Percentiles rank a stretch among this genome's conserved stretches.
phyloP scores from a whole-genome alignment of 176 grass and related monocot genomes.

The Ampelocalamus luodianensis region DNA sequence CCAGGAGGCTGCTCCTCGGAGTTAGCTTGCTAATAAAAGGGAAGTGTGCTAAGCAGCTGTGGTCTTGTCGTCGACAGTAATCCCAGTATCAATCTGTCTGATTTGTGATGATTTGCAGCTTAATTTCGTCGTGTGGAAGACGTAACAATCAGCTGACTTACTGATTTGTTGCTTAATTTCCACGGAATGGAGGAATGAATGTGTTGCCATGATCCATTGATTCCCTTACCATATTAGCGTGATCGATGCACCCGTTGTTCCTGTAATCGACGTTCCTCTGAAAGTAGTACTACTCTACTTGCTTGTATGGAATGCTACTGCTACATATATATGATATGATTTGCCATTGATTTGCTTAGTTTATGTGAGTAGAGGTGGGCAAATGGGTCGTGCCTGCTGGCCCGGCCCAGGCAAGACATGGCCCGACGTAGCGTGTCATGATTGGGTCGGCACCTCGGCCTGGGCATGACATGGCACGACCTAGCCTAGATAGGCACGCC shows the following conservation, averaged over 20 bases:
- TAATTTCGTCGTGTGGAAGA: not conserved
- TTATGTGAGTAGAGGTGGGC: no score
- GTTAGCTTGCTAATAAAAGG: not conserved
- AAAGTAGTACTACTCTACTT: not conserved
- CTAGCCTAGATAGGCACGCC: no score
- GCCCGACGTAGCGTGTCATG: no score
- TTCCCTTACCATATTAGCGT: no score
- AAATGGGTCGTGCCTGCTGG: no score
- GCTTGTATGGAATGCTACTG: not conserved
- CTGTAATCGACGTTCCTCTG: conserved; percentile 41
- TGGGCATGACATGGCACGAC: no score
- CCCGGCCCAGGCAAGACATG: no score
- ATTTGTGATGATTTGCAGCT: not conserved
- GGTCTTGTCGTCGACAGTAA: not conserved
- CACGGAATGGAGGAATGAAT: no score
- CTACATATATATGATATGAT: conserved; percentile 26
- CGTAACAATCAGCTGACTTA: no score
- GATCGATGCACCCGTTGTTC: not conserved
- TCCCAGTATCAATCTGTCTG: not conserved
- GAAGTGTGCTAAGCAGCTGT: not conserved
- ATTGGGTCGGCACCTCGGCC: no score
- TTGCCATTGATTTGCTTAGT: no score
- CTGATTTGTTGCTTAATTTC: not conserved
- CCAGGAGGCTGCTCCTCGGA: not conserved
- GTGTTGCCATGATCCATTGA: no score